Evolutionary conservation across 352 stramenopile species (phyloP).

Genomic region (Pythium apleroticum): DNA sequence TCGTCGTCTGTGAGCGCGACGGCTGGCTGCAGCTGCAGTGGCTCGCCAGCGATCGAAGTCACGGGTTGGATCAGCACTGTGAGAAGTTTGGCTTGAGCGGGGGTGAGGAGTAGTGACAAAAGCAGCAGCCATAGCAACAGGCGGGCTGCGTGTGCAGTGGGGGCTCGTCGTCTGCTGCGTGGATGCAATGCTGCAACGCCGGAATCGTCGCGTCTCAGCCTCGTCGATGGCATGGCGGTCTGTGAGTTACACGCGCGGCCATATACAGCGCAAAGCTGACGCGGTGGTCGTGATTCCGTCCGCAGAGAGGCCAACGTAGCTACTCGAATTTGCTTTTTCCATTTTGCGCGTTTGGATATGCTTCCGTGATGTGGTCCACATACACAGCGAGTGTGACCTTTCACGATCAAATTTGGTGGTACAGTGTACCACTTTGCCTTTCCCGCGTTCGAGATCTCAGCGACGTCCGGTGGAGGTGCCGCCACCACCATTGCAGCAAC

Average conservation of each 20-base stretch:
- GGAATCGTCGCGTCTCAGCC: background rate
- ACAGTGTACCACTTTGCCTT: constrained; percentile 22
- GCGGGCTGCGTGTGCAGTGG: background rate
- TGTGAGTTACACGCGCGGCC: background rate
- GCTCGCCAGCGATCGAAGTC: constrained; percentile 60
- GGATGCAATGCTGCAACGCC: no score
- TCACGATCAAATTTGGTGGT: constrained; percentile 22
- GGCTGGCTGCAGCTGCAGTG: constrained; percentile 56
- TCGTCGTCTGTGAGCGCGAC: constrained; percentile 74
- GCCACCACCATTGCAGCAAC: background rate
- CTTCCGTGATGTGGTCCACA: constrained; percentile 1
- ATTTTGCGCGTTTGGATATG: constrained; percentile 4
- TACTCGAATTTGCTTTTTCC: background rate
- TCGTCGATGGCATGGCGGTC: background rate
- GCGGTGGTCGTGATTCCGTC: no score
- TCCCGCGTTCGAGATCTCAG: background rate
- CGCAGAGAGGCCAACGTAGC: background rate
- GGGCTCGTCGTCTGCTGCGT: background rate
- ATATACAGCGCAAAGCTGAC: no score
- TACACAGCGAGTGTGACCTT: constrained; percentile 5
- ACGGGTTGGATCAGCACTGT: constrained; percentile 69
- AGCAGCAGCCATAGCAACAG: background rate
- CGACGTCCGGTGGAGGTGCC: background rate
- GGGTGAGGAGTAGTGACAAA: background rate
- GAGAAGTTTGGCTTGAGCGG: constrained; percentile 36